Evolutionary conservation across 192 early-diverging fungal genomes (phyloP), one percentile per base, ranked within the genome.

Genomic region (Backusella luteola): DNA sequence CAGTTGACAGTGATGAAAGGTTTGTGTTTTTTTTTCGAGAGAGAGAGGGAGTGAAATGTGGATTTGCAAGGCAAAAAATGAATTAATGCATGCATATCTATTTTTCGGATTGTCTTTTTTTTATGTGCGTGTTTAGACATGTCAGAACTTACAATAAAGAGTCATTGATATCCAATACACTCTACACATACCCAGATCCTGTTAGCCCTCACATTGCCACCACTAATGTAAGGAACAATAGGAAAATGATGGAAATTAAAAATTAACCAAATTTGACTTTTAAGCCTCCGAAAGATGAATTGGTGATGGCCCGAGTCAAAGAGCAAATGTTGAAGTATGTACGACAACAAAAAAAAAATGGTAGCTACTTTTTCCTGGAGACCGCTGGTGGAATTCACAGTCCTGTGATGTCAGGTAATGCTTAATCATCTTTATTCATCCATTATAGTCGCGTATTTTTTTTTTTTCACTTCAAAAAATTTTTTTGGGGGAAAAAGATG

Each of bases 341-440:
- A 34, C 53, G 68, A 9, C 46, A 80, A 5, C 67, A 76, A 17
- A 59, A 80, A 42, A 69, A 69, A 21, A 82, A 81, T 67, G 88
- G 86, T 32, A 81, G 78, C 2, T 76, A 76, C 66, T 74, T 86
- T 53, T 82, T 94, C 68, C 73, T 96, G 39, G 94, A 96, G 80
- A 94, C 92, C 3, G 94, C 94, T 8, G 94, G 94, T 77, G 94
- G 94, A 86, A 91, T 94, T 15, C 83, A 90, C 68, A 90, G 87
- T 71, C 94, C 93, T 8, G 84, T 91, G 15, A 92, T 91, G 87
- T 93, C 90, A 53, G 91, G 90, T 77, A 84, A 74, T 7, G 39
- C n/a, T 23, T 41, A 69, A 69, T 41, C 34, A 69, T 41, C 34
- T 35, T 35, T 19, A 35, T 35, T 67, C 26, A 35, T 35, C 34